A percentile compares a stretch with the other conserved stretches of the same genome.
Conservation (phyloP, 2,329 filamentous ascomycete species). For the Xylariales sp. region DNA sequence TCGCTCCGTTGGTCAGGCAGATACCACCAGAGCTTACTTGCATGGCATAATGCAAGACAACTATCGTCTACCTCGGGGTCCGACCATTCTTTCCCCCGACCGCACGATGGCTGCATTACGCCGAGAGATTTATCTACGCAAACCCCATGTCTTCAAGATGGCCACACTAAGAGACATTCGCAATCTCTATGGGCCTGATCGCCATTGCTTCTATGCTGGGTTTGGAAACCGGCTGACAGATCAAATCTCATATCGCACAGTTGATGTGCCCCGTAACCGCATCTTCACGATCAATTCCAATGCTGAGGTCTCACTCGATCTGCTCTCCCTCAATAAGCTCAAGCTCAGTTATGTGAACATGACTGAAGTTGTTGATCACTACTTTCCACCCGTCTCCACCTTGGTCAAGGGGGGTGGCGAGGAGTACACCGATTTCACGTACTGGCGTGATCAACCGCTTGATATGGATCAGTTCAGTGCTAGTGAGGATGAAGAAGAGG, state of each 20-base stretch:
- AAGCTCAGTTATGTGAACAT: constrained; percentile 97
- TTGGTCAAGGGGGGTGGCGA: constrained; percentile 87
- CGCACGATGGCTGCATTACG: constrained; percentile 89
- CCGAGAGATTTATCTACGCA: constrained; percentile 89
- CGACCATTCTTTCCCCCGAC: constrained; percentile 92
- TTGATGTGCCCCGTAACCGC: constrained; percentile 88
- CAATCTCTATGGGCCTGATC: constrained; percentile 72
- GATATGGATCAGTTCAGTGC: constrained; percentile 87
- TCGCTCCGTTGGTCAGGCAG: constrained; percentile 87
- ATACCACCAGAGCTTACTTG: constrained; percentile 84
- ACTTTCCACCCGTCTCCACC: constrained; percentile 88
- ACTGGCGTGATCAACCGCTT: constrained; percentile 83
- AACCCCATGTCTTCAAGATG: constrained; percentile 99
- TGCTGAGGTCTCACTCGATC: constrained; percentile 86
- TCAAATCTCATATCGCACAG: constrained; percentile 90
- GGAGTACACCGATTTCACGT: constrained; percentile 94
- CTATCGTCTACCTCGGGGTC: constrained; percentile 80
- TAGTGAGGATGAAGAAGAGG: constrained; percentile 51
- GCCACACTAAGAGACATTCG: constrained; percentile 92
- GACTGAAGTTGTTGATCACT: constrained; percentile 95
- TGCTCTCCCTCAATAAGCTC: constrained; percentile 87
- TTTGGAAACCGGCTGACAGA: constrained; percentile 97
- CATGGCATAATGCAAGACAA: constrained; percentile 86
- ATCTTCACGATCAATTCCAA: constrained; percentile 99
- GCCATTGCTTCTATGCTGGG: constrained; percentile 89